Evolutionary conservation across 202 grass and related monocot species (phyloP).

Genomic region (Bolboschoenoplectus hybrid): DNA sequence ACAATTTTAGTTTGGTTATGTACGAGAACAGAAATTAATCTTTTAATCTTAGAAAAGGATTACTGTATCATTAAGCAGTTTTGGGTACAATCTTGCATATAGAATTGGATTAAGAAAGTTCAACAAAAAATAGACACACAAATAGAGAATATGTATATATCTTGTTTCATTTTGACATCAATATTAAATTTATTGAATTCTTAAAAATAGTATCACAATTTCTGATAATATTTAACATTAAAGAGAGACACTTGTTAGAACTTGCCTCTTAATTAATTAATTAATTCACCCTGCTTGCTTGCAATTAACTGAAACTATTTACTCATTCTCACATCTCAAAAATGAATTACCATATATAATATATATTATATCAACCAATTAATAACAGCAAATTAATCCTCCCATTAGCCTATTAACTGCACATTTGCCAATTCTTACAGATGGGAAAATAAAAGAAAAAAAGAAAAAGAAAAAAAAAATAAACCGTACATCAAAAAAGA

Average conservation of each 20-base stretch:
- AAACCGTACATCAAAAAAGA: constrained; percentile 4
- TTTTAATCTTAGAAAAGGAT: not conserved
- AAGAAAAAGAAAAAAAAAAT: constrained; percentile 14
- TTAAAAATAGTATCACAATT: too few relatives aligned
- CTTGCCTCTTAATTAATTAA: too few relatives aligned
- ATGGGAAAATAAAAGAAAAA: constrained; percentile 33
- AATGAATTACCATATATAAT: not conserved
- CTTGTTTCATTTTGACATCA: too few relatives aligned
- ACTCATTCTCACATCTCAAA: constrained; percentile 16
- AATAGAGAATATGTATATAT: too few relatives aligned
- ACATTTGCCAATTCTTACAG: constrained; percentile 34
- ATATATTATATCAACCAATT: constrained; percentile 10
- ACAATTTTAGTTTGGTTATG: too few relatives aligned
- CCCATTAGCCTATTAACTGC: constrained; percentile 27
- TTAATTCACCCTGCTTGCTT: too few relatives aligned
- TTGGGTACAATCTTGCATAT: not conserved
- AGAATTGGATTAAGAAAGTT: too few relatives aligned
- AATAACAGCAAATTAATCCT: constrained; percentile 26
- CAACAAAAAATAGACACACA: too few relatives aligned
- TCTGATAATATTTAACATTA: too few relatives aligned
- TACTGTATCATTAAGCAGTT: not conserved
- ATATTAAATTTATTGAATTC: too few relatives aligned
- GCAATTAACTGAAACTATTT: constrained; percentile 11
- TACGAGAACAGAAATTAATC: not conserved
- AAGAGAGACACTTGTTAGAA: too few relatives aligned